Conservation (phyloP, 2,329 filamentous ascomycete genomes). For the Curvularia verruculosa region DNA sequence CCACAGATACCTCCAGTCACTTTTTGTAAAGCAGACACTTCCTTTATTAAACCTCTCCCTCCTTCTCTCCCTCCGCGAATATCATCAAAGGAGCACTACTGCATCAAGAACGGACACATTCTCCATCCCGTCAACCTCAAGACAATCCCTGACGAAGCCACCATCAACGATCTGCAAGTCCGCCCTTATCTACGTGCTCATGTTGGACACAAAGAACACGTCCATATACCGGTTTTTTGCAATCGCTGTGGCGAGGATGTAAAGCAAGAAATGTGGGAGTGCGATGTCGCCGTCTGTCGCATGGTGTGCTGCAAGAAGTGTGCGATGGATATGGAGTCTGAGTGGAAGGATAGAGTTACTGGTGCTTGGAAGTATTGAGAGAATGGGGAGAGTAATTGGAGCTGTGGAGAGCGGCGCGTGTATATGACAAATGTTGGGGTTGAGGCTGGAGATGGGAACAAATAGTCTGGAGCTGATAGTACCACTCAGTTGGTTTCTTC, state of each 20-base stretch:
- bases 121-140: constrained; percentile 27
- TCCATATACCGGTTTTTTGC: constrained; percentile 27
- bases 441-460: too few relatives aligned
- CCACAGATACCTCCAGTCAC: constrained; percentile 28
- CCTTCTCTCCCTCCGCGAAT: neutral
- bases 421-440: too few relatives aligned
- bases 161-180: constrained; percentile 25
- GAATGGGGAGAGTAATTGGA: neutral
- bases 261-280: constrained; percentile 28
- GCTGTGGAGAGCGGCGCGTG: neutral
- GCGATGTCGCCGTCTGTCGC: constrained; percentile 27
- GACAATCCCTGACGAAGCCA: constrained; percentile 20
- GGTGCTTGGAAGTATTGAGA: constrained; percentile 1
- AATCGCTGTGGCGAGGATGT: constrained; percentile 26
- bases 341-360: constrained; percentile 21
- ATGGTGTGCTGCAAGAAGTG: constrained; percentile 27
- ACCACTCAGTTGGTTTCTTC: too few relatives aligned
- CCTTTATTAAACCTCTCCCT: neutral
- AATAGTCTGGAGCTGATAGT: too few relatives aligned
- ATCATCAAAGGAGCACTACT: constrained; percentile 25
- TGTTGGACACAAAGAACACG: constrained; percentile 20
- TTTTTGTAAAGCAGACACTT: constrained; percentile 25
- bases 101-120: constrained; percentile 29
- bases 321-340: constrained; percentile 25
- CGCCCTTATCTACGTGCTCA: constrained; percentile 22